Conservation (phyloP, 1,139 yeast genomes). For the Pichia sp. region DNA sequence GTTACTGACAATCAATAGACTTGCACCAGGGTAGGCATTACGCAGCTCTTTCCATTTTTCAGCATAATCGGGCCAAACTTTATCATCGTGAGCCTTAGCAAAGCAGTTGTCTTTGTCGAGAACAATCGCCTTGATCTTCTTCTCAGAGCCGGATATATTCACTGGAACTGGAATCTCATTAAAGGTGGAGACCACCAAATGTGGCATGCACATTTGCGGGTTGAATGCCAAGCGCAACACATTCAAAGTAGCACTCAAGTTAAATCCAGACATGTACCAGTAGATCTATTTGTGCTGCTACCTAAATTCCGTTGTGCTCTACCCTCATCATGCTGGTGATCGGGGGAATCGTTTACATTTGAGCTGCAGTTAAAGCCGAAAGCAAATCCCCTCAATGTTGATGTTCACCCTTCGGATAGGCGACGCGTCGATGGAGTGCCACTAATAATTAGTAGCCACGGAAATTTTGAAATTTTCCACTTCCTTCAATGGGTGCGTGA, state of each 20-base stretch:
- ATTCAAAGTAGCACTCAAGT: constrained; percentile 69
- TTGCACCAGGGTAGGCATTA: constrained; percentile 53
- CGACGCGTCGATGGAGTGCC: too few relatives aligned
- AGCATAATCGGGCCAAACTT: constrained; percentile 70
- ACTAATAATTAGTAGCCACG: too few relatives aligned
- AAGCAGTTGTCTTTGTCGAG: constrained; percentile 95
- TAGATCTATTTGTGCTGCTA: too few relatives aligned
- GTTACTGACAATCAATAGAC: constrained; percentile 75
- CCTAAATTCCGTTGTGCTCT: too few relatives aligned
- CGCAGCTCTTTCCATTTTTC: constrained; percentile 54
- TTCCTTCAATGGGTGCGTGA: too few relatives aligned
- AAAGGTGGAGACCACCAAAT: constrained; percentile 54
- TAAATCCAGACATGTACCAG: constrained; percentile 27
- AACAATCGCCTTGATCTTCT: constrained; percentile 69
- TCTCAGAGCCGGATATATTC: constrained; percentile 9
- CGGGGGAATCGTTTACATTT: too few relatives aligned
- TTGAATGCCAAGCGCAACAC: constrained; percentile 51
- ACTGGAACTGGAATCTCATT: constrained; percentile 47
- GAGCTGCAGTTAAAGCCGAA: too few relatives aligned
- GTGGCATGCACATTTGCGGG: constrained; percentile 70
- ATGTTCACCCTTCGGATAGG: too few relatives aligned
- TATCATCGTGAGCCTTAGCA: constrained; percentile 75
- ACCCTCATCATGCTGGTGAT: too few relatives aligned
- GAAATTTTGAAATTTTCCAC: too few relatives aligned
- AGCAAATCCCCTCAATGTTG: too few relatives aligned